Evolutionary conservation across 2,329 filamentous ascomycete species (phyloP).

Genomic region (Camptophora hylomeconis): DNA sequence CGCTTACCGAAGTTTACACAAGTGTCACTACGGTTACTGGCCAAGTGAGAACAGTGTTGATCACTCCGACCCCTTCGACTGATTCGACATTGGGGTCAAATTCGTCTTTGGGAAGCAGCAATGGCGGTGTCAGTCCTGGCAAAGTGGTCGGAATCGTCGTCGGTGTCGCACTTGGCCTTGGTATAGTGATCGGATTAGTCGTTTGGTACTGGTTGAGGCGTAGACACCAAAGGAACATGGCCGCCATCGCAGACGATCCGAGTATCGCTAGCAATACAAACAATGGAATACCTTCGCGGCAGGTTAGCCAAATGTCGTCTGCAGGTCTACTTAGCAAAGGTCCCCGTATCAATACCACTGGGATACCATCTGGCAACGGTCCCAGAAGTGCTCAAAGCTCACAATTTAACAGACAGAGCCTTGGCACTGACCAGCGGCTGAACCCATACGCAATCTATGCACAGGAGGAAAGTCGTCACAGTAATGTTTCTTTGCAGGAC

Average conservation of each 20-base stretch:
- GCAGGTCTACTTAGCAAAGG: conserved; percentile 14
- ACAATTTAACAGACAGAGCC: conserved; percentile 13
- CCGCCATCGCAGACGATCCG: conserved; percentile 1
- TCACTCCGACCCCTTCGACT: conserved; percentile 12
- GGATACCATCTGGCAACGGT: conserved; percentile 8
- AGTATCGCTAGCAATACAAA: conserved; percentile 9
- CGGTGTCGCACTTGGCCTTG: conserved; percentile 27
- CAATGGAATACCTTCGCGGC: conserved; percentile 15
- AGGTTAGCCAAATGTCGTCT: conserved; percentile 19
- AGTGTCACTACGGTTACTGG: conserved; percentile 21
- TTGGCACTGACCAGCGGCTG: conserved; percentile 30
- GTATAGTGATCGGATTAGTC: conserved; percentile 24
- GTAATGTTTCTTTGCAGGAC: conserved; percentile 33
- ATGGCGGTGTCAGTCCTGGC: conserved; percentile 25
- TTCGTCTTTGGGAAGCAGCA: conserved; percentile 8
- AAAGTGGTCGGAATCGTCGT: conserved; percentile 32
- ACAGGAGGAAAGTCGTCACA: conserved; percentile 27
- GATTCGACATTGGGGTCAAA: conserved; percentile 14
- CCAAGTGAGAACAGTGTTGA: conserved; percentile 18
- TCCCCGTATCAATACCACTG: conserved; percentile 13
- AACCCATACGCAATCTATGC: conserved; percentile 30
- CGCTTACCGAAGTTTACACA: conserved; percentile 11
- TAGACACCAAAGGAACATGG: conserved; percentile 19
- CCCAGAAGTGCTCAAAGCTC: conserved; percentile 10
- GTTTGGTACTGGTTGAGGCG: conserved; percentile 27